phyloP scores from a whole-genome alignment of 805 yeast genomes.

The Starmerella apis region DNA sequence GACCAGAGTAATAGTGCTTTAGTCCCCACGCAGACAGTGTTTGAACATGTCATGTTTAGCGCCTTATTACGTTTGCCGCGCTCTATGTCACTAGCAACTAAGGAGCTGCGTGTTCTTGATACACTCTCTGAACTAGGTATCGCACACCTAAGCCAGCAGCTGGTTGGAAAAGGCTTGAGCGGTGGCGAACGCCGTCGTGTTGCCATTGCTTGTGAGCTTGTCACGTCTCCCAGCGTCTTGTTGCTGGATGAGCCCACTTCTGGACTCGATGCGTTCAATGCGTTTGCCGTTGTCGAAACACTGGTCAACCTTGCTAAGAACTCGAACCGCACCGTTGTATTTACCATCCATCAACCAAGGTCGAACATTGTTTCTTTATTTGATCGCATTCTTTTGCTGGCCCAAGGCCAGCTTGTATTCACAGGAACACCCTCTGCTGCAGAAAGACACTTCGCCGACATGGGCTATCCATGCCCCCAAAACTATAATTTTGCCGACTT shows the following conservation, averaged over 20 bases:
- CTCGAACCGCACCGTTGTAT: constrained; percentile 75
- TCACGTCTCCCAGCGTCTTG: constrained; percentile 73
- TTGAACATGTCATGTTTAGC: constrained; percentile 86
- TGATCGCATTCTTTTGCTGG: constrained; percentile 67
- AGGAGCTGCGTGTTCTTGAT: constrained; percentile 69
- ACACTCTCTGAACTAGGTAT: constrained; percentile 80
- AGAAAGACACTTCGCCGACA: constrained; percentile 58
- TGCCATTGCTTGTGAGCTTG: constrained; percentile 86
- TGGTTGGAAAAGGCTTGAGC: constrained; percentile 87
- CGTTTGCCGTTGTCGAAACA: constrained; percentile 79
- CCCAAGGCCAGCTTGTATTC: constrained; percentile 76
- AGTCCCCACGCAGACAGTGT: constrained; percentile 87
- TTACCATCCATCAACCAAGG: constrained; percentile 95
- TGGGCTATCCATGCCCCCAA: constrained; percentile 73
- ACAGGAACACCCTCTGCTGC: constrained; percentile 76
- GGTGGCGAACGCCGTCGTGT: constrained; percentile 91
- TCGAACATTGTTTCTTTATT: constrained; percentile 88
- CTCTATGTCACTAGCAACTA: constrained; percentile 60
- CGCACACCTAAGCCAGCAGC: constrained; percentile 65
- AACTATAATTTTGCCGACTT: constrained; percentile 93
- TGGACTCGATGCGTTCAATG: constrained; percentile 89
- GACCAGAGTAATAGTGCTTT: constrained; percentile 82
- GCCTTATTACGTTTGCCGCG: constrained; percentile 82
- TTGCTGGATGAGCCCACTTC: constrained; percentile 91
- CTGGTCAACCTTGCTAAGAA: constrained; percentile 68